These are phyloP conservation scores for Colletotrichum lindemuthianum DNA, from an alignment of 2,329 filamentous ascomycete species.

Conservation along the genomic window DNA sequence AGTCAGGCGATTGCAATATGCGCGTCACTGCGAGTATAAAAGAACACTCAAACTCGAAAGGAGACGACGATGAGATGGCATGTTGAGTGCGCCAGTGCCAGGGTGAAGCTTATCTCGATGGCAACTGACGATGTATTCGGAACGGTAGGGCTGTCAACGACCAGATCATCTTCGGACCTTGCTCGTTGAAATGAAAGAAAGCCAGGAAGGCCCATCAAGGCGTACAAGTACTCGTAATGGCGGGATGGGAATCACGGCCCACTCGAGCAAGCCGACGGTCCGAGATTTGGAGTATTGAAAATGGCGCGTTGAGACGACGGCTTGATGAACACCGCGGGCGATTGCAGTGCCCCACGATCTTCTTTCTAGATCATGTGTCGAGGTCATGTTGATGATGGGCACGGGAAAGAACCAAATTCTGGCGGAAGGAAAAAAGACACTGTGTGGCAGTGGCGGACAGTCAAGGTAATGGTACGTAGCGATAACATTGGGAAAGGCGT, in stretches of 20 bases:
- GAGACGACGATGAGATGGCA: background rate
- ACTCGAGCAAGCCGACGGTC: conserved; percentile 7
- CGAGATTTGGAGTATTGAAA: conserved; percentile 6
- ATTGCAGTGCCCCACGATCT: background rate
- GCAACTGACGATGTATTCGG: background rate
- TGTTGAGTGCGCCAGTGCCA: conserved; percentile 1
- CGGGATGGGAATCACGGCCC: conserved; percentile 3
- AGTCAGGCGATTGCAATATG: background rate
- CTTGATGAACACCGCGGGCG: conserved; percentile 7
- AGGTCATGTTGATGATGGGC: too few species aligned
- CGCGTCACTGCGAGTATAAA: too few species aligned
- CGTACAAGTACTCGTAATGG: background rate
- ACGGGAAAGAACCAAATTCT: too few species aligned
- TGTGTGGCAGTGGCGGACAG: too few species aligned
- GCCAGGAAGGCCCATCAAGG: conserved; percentile 1
- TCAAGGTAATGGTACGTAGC: too few species aligned
- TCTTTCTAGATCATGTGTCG: too few species aligned
- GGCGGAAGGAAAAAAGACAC: too few species aligned
- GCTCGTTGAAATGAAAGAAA: conserved; percentile 4
- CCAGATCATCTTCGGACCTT: background rate
- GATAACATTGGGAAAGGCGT: too few species aligned
- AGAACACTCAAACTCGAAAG: background rate
- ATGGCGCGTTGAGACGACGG: background rate
- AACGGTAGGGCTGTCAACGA: background rate
- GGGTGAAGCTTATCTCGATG: conserved; percentile 10